phyloP scores from a whole-genome alignment of 1,284 basidiomycete genomes.

The Marasmius oreades region DNA sequence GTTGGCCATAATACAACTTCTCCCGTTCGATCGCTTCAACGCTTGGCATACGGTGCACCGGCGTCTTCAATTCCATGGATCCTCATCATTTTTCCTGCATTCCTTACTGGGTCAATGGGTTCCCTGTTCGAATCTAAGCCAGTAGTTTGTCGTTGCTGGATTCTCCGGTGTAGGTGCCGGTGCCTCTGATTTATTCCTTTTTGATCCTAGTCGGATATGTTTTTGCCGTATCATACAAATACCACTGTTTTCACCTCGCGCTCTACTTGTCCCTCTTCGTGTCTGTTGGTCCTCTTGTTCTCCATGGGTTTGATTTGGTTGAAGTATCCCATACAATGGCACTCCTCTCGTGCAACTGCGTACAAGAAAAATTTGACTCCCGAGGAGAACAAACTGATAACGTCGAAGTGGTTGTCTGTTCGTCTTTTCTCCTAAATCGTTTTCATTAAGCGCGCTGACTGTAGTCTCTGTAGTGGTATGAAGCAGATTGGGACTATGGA shows the following conservation, averaged over 20 bases:
- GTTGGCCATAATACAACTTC: too few relatives aligned
- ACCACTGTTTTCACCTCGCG: background rate
- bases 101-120: too few relatives aligned
- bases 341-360: slow-evolving; percentile 19
- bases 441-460: background rate
- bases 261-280: background rate
- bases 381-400: slow-evolving; percentile 18
- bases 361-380: slow-evolving; percentile 22
- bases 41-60: too few relatives aligned
- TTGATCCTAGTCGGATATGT: background rate
- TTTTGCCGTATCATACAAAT: background rate
- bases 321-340: slow-evolving; percentile 24
- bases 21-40: too few relatives aligned
- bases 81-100: too few relatives aligned
- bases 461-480: slow-evolving; percentile 21
- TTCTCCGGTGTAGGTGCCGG: background rate
- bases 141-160: too few relatives aligned
- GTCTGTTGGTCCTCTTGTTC: background rate
- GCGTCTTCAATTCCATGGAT: too few relatives aligned
- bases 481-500: slow-evolving; percentile 31
- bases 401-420: slow-evolving; percentile 18
- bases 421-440: slow-evolving; percentile 4
- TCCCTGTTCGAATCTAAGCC: too few relatives aligned
- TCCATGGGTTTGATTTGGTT: slow-evolving; percentile 25
- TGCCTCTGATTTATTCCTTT: background rate